Conservation (phyloP, 805 yeast genomes). For the Hermanozyma aechmeae region DNA sequence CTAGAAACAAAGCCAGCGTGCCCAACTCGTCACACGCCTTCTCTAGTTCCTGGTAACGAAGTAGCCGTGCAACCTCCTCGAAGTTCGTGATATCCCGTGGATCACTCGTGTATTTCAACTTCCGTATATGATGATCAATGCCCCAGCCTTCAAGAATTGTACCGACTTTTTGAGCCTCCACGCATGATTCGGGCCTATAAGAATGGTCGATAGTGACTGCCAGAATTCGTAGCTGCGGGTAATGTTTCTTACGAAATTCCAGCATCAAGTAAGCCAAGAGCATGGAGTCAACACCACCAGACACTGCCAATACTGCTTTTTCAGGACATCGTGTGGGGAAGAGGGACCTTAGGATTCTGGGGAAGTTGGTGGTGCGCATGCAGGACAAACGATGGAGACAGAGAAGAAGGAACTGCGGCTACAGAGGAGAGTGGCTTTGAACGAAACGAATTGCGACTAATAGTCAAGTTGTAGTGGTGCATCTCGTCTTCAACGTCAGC, state of each 20-base stretch:
- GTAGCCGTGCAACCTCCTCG: slow-evolving; percentile 52
- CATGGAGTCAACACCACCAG: slow-evolving; percentile 83
- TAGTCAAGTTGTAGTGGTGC: no score
- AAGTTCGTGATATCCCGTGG: slow-evolving; percentile 28
- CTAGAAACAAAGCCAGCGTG: slow-evolving; percentile 39
- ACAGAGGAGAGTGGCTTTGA: no score
- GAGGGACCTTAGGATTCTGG: no score
- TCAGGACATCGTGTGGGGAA: no score
- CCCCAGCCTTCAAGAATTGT: slow-evolving; percentile 22
- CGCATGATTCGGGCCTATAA: slow-evolving; percentile 36
- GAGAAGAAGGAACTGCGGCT: no score
- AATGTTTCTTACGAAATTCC: slow-evolving; percentile 19
- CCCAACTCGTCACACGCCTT: slow-evolving; percentile 26
- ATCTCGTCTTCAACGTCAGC: no score
- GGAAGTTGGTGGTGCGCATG: no score
- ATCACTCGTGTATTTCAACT: slow-evolving; percentile 14
- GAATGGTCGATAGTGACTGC: slow-evolving; percentile 66
- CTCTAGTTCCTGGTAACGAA: slow-evolving; percentile 39
- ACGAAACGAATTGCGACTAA: no score
- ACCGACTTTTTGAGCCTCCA: slow-evolving; percentile 41
- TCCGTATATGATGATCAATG: slow-evolving; percentile 20
- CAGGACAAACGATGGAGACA: no score
- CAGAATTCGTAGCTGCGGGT: slow-evolving; percentile 22
- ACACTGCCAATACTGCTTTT: slow-evolving; percentile 46
- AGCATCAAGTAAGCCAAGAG: slow-evolving; percentile 46